These are phyloP conservation scores for Mortierella sp. DNA, from an alignment of 371 early-diverging fungal genomes.

Conservation along the genomic window DNA sequence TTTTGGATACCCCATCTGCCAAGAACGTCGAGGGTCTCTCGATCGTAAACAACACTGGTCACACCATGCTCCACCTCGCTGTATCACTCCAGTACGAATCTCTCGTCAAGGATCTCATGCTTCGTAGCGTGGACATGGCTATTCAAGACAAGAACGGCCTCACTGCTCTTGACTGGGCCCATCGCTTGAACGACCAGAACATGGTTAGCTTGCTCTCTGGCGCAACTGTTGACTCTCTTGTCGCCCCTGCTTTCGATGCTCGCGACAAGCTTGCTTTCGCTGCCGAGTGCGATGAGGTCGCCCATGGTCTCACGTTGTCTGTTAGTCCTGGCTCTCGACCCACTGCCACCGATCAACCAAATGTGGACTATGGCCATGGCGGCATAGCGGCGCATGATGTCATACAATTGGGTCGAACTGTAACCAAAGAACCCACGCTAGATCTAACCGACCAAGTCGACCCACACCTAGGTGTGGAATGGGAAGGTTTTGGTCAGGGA, in stretches of 20 bases:
- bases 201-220: constrained; percentile 36
- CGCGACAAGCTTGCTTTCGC: constrained; percentile 22
- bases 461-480: constrained; percentile 29
- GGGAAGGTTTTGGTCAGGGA: constrained; percentile 48
- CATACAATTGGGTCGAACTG: neutral
- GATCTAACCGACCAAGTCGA: constrained; percentile 22
- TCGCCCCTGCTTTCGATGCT: constrained; percentile 9
- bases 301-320: constrained; percentile 27
- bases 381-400: constrained; percentile 19
- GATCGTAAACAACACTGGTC: constrained; percentile 37
- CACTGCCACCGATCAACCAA: constrained; percentile 34
- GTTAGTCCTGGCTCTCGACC: constrained; percentile 46
- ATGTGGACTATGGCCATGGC: constrained; percentile 27
- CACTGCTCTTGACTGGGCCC: constrained; percentile 44
- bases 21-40: constrained; percentile 27
- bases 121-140: constrained; percentile 17
- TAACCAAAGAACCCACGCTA: constrained; percentile 2
- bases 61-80: constrained; percentile 47
- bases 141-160: constrained; percentile 41
- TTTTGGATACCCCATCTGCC: constrained; percentile 23
- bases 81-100: constrained; percentile 21
- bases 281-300: constrained; percentile 27
- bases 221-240: neutral
- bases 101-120: constrained; percentile 26
- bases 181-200: constrained; percentile 22